These are phyloP conservation scores for Hordeum vulgare DNA, from an alignment of 176 grass and related monocot species.

Conservation along the genomic window MorexV3_pseudomolecules_assembly NC_058524.1:564822756-564823255, in stretches of 20 bases:
- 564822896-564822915: too few relatives aligned
- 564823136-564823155: not conserved
- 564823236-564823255: not conserved
- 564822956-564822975: not conserved
- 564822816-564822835: too few relatives aligned
- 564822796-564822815: too few relatives aligned
- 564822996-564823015: not conserved
- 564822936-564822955: too few relatives aligned
- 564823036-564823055: not conserved
- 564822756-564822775: too few relatives aligned
- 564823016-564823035: not conserved
- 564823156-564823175: constrained; percentile 14
- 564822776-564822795: too few relatives aligned
- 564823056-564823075: not conserved
- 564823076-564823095: not conserved
- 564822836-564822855: too few relatives aligned
- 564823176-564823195: constrained; percentile 26
- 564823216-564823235: constrained; percentile 5
- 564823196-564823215: not conserved
- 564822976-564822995: not conserved
- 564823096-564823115: not conserved
- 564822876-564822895: too few relatives aligned
- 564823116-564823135: constrained; percentile 1
- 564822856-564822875: too few relatives aligned
- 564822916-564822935: too few relatives aligned